phyloP scores from a whole-genome alignment of 2,329 filamentous ascomycete species.

The Neopestalotiopsis sp. region DNA sequence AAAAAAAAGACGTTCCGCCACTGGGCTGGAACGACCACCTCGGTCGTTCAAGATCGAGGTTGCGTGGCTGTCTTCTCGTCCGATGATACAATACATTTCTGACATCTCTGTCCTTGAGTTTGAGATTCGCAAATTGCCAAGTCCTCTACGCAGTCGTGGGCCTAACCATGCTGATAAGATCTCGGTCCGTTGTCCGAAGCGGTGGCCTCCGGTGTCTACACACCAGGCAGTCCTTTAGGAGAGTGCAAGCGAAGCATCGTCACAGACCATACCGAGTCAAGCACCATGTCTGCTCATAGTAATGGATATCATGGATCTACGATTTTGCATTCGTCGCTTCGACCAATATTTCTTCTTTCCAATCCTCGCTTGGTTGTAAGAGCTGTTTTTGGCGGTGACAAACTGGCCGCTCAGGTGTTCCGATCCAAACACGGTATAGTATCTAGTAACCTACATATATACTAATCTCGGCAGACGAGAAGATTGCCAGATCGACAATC shows the following conservation, averaged over 20 bases:
- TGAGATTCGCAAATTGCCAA: not conserved
- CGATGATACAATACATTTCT: not conserved
- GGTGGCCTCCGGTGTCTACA: not conserved
- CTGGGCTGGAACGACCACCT: not conserved
- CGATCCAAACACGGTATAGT: conserved; percentile 2
- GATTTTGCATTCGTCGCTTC: not conserved
- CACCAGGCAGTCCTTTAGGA: too few species aligned
- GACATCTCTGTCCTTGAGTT: not conserved
- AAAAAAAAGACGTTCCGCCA: not conserved
- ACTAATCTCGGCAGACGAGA: not conserved
- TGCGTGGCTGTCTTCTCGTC: not conserved
- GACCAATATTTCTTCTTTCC: not conserved
- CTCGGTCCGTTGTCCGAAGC: not conserved
- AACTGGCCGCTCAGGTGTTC: not conserved
- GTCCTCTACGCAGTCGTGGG: not conserved
- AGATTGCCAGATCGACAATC: not conserved
- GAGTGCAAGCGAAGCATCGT: too few species aligned
- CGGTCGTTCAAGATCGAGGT: not conserved
- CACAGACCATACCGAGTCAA: too few species aligned
- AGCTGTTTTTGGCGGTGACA: not conserved
- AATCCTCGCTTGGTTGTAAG: not conserved
- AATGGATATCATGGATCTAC: not conserved
- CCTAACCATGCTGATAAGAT: not conserved
- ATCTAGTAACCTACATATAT: not conserved
- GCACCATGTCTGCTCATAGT: not conserved